Evolutionary conservation across 2,329 filamentous ascomycete genomes (phyloP), one percentile per base, ranked within the genome.

Genomic region (Colletotrichum liriopes): DNA sequence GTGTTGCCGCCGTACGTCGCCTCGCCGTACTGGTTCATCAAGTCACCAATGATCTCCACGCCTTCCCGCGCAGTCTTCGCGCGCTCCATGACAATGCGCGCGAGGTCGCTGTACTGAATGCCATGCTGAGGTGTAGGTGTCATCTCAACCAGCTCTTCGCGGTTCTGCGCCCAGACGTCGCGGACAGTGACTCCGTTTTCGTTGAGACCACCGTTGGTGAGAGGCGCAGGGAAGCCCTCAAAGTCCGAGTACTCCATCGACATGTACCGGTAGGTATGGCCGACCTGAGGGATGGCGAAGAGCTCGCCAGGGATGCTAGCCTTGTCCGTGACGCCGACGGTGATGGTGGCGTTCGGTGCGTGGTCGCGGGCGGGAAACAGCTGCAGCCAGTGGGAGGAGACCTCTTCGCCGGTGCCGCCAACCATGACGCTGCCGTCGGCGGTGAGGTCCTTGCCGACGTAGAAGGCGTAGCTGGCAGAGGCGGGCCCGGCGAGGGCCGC

Each of bases 341-440:
- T 81, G 62, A 86, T 80, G 0, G 82, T 85, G 0, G 80, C 82
- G 61, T 86, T 85, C 0, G 82, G 52, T 1, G 79, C 74, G 62
- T 86, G 79, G 56, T 85, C 80, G 41, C 75, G 77, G 1, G 82
- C 84, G 0, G 83, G 79, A 58, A 86, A 86, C 41, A 86, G 77
- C 67, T 86, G 82, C 32, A 86, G 82, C 83, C 84, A 86, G 70
- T 86, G 84, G 11, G 81, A 83, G 0, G 84, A 86, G 0, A 86
- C 84, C 73, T 86, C 84, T 72, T 86, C 85, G 55, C 84, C 84
- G 5, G 84, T 86, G 29, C 84, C 84, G 71, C 84, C 84, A 26
- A 86, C 77, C 54, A 86, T 78, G 35, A 86, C 83, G 45, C 80
- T 81, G 39, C 82, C 83, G 72, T 83, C 81, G 18, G 79, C 77